Evolutionary conservation across 2,329 filamentous ascomycete species (phyloP), one percentile per base, ranked within the genome.

Genomic region (Atkinsonella texensis): DNA sequence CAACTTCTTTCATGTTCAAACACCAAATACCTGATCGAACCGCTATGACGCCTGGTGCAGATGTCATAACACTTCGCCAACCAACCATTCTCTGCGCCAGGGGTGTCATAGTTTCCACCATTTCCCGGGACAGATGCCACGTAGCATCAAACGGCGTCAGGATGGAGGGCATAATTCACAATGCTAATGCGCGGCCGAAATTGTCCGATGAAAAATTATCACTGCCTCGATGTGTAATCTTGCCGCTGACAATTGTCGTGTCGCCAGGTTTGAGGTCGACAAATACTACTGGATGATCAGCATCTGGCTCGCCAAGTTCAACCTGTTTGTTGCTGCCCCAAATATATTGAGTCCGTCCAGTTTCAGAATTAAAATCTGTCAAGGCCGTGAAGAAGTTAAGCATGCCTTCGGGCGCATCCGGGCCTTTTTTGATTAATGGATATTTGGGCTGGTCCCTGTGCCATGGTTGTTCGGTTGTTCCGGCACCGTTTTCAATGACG

Each of bases 351-450:
- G 43, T 45, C 8, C 23, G 20, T 28, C 43, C 43, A 28, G 43
- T 45, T 28, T 45, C 43, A n/a, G 43, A 13, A 32, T 45, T 28
- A n/a, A 45, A 45, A 15, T 45, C 23, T 15, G 43, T 45, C 23
- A 45, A 45, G 43, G 43, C 43, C 15, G 43, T 45, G 43, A 45
- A 45, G 43, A 45, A 45, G 20, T 45, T 45, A 12, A 45, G 43
- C 43, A 45, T 45, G 43, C 43, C 43, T 17, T 45, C 18, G 15
- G 23, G 43, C 23, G 43, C 43, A n/a, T 32, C 20, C 23, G 43
- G 43, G 9, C 43, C 43, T 31, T 32, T 10, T 31, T 45, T 45
- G 43, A 45, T 28, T 17, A 45, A 45, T 6, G 23, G 12, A 31
- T 45, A 45, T 8, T 28, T 31, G 23, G 43, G 43, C 43, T 45